Base-by-base conservation (phyloP, 108 stramenopile genomes). In the Cyclostephanos invisitatus region DNA sequence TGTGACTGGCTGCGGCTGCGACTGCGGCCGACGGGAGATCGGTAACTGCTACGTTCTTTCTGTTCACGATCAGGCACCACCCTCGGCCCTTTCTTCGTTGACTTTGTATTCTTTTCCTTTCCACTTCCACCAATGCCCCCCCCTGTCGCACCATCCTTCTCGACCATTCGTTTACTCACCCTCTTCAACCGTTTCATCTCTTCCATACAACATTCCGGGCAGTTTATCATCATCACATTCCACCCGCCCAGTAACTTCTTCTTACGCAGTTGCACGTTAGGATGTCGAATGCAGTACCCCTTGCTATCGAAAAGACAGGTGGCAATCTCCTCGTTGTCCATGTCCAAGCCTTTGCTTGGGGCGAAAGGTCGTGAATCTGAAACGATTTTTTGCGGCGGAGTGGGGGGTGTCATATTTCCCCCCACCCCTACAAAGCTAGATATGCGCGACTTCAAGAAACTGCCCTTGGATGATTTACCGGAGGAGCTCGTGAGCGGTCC, bases 141-240 rank as follows among this genome's bases (percentile, higher is more conserved):
- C n/a, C 46, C 32, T 7, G 10, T 46, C 28, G 35, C 40, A 28
- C 24, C 40, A 15, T 58, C 54, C 17, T 12, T 17, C 63, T 70
- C 54, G 29, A 20, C 15, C 20, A 47, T 71, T 49, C 40, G 44
- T 56, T 51, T 67, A 22, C 37, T n/a, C 65, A 53, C 21, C 12
- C 28, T 44, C 36, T 63, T 66, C 54, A 80, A 40, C 7, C 72
- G 66, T 9, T 53, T 55, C 78, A 80, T 80, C 53, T 80, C 78
- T 44, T 72, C 72, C 21, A 80, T 48, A 55, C 78, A 73, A 64
- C 78, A 80, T 22, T 80, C 72, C n/a, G 78, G 78, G 50, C 78
- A 80, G 47, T 73, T 80, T 2, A 62, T 18, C 54, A 80, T 69
- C 3, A 80, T 42, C n/a, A 62, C 50, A 38, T 73, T 69, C 78